These are phyloP conservation scores for Chlorella sp. DNA, from an alignment of 139 green algal species.

Conservation along the genomic window DNA sequence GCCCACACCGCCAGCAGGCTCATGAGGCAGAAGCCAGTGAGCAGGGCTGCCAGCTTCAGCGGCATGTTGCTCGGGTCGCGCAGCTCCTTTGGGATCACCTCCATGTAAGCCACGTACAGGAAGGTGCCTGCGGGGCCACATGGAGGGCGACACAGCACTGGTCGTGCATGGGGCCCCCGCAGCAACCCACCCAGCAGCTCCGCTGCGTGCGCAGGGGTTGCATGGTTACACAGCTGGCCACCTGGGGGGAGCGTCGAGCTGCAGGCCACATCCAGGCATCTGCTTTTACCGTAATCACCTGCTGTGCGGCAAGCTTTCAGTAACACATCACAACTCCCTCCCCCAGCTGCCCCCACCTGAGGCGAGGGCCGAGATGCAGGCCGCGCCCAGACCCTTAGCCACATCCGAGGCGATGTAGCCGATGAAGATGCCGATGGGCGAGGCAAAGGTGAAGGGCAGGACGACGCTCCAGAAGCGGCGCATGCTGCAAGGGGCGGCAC, in stretches of 20 bases:
- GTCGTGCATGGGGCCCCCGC: too few relatives aligned
- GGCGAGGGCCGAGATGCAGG: conserved; percentile 73
- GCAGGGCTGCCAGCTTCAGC: conserved; percentile 70
- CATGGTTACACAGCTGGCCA: too few relatives aligned
- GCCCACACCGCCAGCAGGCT: conserved; percentile 84
- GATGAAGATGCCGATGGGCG: conserved; percentile 75
- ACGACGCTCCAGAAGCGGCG: conserved; percentile 77
- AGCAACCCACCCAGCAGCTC: too few relatives aligned
- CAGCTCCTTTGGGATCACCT: conserved; percentile 84
- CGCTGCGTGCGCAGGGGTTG: too few relatives aligned
- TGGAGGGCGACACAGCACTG: too few relatives aligned
- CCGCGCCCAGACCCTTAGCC: conserved; percentile 51
- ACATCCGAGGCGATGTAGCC: conserved; percentile 67
- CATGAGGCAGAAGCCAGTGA: conserved; percentile 79
- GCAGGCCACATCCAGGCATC: neutral
- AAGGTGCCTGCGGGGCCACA: conserved; percentile 70
- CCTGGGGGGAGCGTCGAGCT: neutral
- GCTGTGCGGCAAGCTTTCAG: too few relatives aligned
- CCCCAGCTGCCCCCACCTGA: conserved; percentile 40
- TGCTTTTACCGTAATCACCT: too few relatives aligned
- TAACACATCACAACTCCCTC: too few relatives aligned
- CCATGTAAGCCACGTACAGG: conserved; percentile 88
- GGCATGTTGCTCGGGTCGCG: conserved; percentile 43
- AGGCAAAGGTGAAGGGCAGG: conserved; percentile 73
- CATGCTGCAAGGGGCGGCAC: conserved; percentile 15